A percentile compares a stretch with the other conserved stretches of the same genome.
Conservation (phyloP, 345 rosid species). For the Camelina neglecta region DNA sequence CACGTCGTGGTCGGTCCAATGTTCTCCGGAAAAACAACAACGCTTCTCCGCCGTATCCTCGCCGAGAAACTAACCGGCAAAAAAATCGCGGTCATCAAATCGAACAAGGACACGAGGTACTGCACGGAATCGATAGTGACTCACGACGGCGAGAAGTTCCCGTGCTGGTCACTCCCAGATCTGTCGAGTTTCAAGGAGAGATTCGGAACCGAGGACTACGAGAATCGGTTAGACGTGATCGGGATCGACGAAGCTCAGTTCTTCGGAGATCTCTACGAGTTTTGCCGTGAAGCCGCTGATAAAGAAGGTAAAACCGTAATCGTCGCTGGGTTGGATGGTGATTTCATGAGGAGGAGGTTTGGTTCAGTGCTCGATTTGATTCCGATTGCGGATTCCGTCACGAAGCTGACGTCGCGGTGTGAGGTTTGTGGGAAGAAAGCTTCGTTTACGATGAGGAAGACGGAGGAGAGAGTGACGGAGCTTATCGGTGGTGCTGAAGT, state of each 20-base stretch:
- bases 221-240: constrained; percentile 83
- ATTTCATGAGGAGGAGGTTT: constrained; percentile 88
- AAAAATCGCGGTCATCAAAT: constrained; percentile 75
- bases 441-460: constrained; percentile 79
- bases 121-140: constrained; percentile 72
- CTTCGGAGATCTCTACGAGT: constrained; percentile 81
- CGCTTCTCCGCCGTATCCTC: constrained; percentile 76
- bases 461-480: constrained; percentile 66
- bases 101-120: constrained; percentile 79
- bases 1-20: constrained; percentile 90
- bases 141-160: constrained; percentile 82
- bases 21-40: constrained; percentile 88
- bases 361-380: constrained; percentile 80
- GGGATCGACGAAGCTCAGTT: constrained; percentile 95
- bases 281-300: constrained; percentile 90
- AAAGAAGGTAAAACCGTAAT: constrained; percentile 74
- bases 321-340: constrained; percentile 95
- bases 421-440: constrained; percentile 80
- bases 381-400: constrained; percentile 83
- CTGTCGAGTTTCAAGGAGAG: constrained; percentile 62
- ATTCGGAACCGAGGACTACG: constrained; percentile 66
- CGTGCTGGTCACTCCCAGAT: constrained; percentile 66
- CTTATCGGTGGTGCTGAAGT: constrained; percentile 78
- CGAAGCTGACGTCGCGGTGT: constrained; percentile 76
- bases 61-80: constrained; percentile 63